phyloP scores from a whole-genome alignment of 2,329 filamentous ascomycete species.

The Aspergillus piperis region DNA sequence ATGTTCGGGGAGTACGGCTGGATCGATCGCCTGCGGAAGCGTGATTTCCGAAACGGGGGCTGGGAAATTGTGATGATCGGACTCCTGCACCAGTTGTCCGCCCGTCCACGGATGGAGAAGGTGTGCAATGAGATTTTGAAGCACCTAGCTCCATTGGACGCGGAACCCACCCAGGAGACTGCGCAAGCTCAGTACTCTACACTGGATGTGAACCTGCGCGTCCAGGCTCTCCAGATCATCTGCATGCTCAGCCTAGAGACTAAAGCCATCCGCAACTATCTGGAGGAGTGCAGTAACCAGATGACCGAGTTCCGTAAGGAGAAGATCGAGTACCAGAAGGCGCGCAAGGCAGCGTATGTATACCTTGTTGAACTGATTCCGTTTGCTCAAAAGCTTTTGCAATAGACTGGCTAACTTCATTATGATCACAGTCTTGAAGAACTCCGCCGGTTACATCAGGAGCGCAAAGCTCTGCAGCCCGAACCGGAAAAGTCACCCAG shows the following conservation, averaged over 20 bases:
- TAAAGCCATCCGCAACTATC: slow-evolving; percentile 79
- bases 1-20: slow-evolving; percentile 74
- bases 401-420: neutral
- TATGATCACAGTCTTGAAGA: slow-evolving; percentile 41
- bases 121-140: slow-evolving; percentile 76
- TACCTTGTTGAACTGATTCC: neutral
- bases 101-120: slow-evolving; percentile 68
- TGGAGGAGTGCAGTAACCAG: slow-evolving; percentile 87
- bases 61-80: slow-evolving; percentile 92
- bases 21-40: slow-evolving; percentile 79
- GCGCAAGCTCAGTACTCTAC: slow-evolving; percentile 70
- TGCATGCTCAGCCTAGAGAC: slow-evolving; percentile 85
- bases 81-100: slow-evolving; percentile 79
- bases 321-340: slow-evolving; percentile 88
- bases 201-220: slow-evolving; percentile 80
- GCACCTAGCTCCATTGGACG: slow-evolving; percentile 75
- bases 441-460: slow-evolving; percentile 49
- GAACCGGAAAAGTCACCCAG: slow-evolving; percentile 48
- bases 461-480: slow-evolving; percentile 50
- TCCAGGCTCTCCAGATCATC: slow-evolving; percentile 78
- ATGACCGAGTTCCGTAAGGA: slow-evolving; percentile 96
- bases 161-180: slow-evolving; percentile 73
- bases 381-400: too few relatives aligned
- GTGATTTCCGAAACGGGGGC: slow-evolving; percentile 82
- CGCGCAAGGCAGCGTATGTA: slow-evolving; percentile 64